Percentiles rank a stretch among this genome's conserved stretches.
phyloP scores from a whole-genome alignment of 2,329 filamentous ascomycete species.

The Sordariomycetes sp. region DNA sequence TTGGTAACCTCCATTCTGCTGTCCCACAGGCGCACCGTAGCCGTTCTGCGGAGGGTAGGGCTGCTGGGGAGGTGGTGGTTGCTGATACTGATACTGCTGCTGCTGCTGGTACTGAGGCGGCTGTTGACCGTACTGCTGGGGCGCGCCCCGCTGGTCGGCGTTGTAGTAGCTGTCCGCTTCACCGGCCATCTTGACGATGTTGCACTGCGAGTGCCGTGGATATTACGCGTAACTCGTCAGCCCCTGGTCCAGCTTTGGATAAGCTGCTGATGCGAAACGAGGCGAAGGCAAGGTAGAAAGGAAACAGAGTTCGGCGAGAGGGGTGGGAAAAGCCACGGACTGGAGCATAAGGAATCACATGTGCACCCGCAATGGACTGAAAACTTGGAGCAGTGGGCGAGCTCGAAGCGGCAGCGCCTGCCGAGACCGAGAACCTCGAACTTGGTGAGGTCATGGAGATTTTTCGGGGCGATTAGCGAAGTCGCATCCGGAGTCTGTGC shows the following conservation, averaged over 20 bases:
- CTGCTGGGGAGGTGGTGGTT: conserved; percentile 10
- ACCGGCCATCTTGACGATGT: too few species aligned
- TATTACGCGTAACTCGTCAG: too few species aligned
- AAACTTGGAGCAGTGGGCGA: too few species aligned
- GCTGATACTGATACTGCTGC: conserved; percentile 7
- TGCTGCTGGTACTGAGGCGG: conserved; percentile 12
- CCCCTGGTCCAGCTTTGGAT: too few species aligned
- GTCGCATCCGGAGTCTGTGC: neutral
- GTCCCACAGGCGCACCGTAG: conserved; percentile 16
- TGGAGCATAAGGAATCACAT: too few species aligned
- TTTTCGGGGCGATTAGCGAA: neutral
- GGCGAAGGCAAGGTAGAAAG: too few species aligned
- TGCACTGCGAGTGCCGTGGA: too few species aligned
- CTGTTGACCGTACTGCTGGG: conserved; percentile 8
- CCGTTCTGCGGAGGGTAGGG: conserved; percentile 12
- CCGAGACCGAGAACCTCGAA: neutral
- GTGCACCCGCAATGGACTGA: too few species aligned
- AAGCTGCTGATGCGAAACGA: too few species aligned
- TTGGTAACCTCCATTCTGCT: conserved; percentile 23
- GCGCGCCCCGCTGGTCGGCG: conserved; percentile 1
- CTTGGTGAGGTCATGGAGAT: neutral
- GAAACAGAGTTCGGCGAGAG: too few species aligned
- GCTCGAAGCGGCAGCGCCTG: neutral
- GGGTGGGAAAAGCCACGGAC: too few species aligned
- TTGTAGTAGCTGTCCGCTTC: conserved; percentile 23